Evolutionary conservation across 108 stramenopile genomes (phyloP), one percentile per base, ranked within the genome.

Genomic region (Parietichytrium sp.): DNA sequence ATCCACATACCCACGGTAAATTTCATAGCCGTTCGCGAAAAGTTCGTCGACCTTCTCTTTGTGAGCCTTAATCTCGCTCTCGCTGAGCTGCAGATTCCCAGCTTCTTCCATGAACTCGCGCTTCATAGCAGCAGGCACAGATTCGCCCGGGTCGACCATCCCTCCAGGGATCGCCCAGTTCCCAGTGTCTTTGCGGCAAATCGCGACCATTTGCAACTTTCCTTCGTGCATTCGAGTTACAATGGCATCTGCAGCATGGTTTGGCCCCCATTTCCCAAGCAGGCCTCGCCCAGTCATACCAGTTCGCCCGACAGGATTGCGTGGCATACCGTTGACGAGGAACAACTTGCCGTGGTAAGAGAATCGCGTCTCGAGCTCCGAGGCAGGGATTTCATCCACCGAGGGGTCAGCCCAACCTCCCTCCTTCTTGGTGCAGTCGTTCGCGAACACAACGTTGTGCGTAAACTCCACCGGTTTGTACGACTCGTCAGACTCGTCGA

Each of bases 21-120:
- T 72, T 42, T 72, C 61, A 6, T 33, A 45, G 61, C 61, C 61
- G 29, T 72, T 33, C 6, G 10, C 61, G 45, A 72, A 72, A 2
- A 72, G 61, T 0, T 2, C 29, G 33, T 72, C 61, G 1, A 72
- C 29, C 20, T 72, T 72, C 6, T 10, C 3, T 2, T 42, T 33
- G 20, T 72, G 61, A n/a, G 61, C 61, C 25, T 1, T 42, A 10
- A 20, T 12, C 42, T 3, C 33, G 10, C 45, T 42, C 7, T 10
- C 38, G 29, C 29, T 1, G 38, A 72, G 36, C 10, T 72, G 38
- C 6, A 72, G 29, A 27, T 72, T 72, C 15, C 61, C 61, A 25
- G 61, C 61, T 20, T 72, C 61, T 25, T 72, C 61, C 29, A 72
- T 72, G 2, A 72, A 72, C 33, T 72, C 61, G 29, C 61, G 61